Base-by-base conservation (phyloP, 2,329 filamentous ascomycete species). In the Colletotrichum zoysiae region DNA sequence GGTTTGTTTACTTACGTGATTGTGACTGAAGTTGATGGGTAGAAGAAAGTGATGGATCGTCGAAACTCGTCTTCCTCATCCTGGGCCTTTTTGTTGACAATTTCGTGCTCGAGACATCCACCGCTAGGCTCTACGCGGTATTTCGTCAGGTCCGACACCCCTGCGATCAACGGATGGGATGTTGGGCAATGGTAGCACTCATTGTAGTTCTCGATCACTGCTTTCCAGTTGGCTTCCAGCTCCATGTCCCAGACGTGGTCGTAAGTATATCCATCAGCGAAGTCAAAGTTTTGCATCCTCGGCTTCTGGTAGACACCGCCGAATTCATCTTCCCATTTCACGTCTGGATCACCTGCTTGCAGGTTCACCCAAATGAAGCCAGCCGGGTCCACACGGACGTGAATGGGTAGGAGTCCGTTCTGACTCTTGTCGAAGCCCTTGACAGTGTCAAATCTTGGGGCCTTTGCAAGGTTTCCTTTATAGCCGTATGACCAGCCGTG, bases 341-440 rank as follows among this genome's bases (percentile, higher is more conserved):
- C 76, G 44, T 82, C 80, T 0, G 76, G 85, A 64, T 74, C 79
- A 0, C 60, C 68, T 26, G 78, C 76, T 63, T 87, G 84, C n/a
- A 88, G 74, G 74, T 87, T 87, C 63, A 86, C 81, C 83, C 85
- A 88, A 44, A 87, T 77, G 73, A 87, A 87, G 14, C 84, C 84
- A 26, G 81, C 80, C 26, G 70, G 71, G 74, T 86, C 85, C 44
- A 86, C 75, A 48, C 84, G 82, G 5, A 85, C 79, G 65, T 87
- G 84, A 44, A 87, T 80, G 0, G 80, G 73, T 48, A 68, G n/a
- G 1, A 76, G 68, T 8, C 68, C 76, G 69, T 83, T 81, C 70
- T 81, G 76, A 26, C 70, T 74, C 70, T 82, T 83, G 58, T 84
- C 80, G 59, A 84, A 84, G 23, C 77, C 78, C 9, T 76, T 60